Conservation (phyloP, 139 green algal species). For the Ulvella scutata region DNA sequence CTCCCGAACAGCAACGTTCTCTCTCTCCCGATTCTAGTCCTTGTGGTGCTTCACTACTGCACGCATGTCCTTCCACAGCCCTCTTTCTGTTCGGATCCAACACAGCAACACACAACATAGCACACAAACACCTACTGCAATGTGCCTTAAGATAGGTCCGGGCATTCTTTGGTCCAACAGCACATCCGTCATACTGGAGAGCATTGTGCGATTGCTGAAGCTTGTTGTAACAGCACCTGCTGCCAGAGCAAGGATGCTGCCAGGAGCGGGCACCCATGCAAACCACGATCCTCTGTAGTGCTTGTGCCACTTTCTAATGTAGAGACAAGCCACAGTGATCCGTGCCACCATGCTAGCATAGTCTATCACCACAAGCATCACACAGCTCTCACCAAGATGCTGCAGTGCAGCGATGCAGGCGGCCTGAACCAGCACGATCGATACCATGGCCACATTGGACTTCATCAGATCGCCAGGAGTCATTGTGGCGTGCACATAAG, state of each 20-base stretch:
- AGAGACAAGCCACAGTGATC: slow-evolving; percentile 17
- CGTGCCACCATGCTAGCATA: slow-evolving; percentile 54
- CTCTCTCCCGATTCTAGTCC: no score
- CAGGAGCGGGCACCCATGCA: neutral
- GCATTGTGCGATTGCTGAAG: neutral
- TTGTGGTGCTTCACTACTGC: neutral
- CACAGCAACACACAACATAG: neutral
- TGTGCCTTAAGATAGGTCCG: neutral
- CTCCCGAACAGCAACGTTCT: no score
- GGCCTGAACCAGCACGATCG: slow-evolving; percentile 31
- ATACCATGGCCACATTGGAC: slow-evolving; percentile 43
- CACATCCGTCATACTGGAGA: neutral
- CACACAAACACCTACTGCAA: neutral
- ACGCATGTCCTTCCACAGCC: neutral
- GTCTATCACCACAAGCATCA: slow-evolving; percentile 56
- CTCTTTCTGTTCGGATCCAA: neutral
- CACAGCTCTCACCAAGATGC: slow-evolving; percentile 12
- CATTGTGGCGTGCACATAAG: slow-evolving; percentile 62
- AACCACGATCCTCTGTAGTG: neutral
- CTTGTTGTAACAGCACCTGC: neutral
- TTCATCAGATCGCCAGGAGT: slow-evolving; percentile 18
- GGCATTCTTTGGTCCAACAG: neutral
- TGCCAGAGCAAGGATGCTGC: neutral
- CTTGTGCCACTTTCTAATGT: neutral
- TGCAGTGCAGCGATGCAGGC: slow-evolving; percentile 25